Evolutionary conservation across 2,329 filamentous ascomycete species (phyloP), one percentile per base, ranked within the genome.

Genomic region (Penicillium crustosum): DNA sequence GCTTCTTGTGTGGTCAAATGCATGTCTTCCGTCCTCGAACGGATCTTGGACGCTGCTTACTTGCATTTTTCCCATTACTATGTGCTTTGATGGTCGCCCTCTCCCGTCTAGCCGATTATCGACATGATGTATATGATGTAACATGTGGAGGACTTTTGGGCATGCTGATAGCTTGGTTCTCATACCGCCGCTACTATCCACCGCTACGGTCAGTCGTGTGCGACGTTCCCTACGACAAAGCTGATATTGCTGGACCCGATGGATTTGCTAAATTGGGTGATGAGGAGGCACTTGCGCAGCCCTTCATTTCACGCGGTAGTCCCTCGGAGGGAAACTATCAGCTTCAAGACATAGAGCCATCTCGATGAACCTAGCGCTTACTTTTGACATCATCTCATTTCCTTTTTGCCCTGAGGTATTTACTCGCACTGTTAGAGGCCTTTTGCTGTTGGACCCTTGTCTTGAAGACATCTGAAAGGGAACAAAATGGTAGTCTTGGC

Each of bases 41-140:
- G 0, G 84, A 86, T 60, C 77, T 88, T 17, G 78, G 79, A 2
- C 76, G 80, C 23, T 81, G 83, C 29, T 69, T 88, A 8, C 61
- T 87, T 9, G 81, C 82, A 3, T 71, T 87, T 1, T 72, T 79
- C 4, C 85, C 85, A 12, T 67, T 87, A 10, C 66, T 87, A 0
- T 82, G 80, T 42, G 85, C 85, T 3, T 73, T 81, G 2, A 68
- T 88, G 70, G 84, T 88, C 56, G 85, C 85, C 0, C 82, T 86
- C 41, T 85, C 82, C 6, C 77, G 85, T n/a, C 75, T 85, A 36
- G 84, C 85, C 58, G 85, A 88, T 64, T 88, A 88, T 66, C 75
- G 85, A 27, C 85, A 88, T 60, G 85, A 87, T 69, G 82, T 86
- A 2, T 86, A 82, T 57, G 85, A 88, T 70, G 84, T 88, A 6